Base-by-base conservation (phyloP, 2,329 filamentous ascomycete genomes). In the Mollisia scopiformis region DNA sequence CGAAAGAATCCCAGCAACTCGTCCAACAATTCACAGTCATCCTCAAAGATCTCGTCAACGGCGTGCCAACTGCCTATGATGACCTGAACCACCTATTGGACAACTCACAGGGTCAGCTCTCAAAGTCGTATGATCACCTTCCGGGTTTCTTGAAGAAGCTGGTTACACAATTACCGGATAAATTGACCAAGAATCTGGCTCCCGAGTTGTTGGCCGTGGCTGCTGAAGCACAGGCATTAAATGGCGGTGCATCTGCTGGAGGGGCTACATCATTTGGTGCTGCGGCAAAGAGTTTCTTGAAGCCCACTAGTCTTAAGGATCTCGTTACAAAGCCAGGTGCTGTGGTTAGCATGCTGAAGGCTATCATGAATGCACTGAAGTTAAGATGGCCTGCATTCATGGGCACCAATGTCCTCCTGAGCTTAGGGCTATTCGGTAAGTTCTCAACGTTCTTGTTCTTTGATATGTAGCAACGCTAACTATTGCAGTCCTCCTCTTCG, bases 361-460 rank as follows among this genome's bases (percentile, higher is more conserved):
- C 90, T n/a, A 97, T 98, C 58, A 88, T 98, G 72, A 91, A 91
- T 62, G 94, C 93, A 55, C 77, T 99, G 59, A 92, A 93, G 76
- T 80, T 91, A 62, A 82, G 94, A 49, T 98, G 96, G 84, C 95
- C 95, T 0, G 93, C 93, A 0, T 89, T 97, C 64, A 85, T 97
- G 63, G 93, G 93, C 13, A 93, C 94, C 57, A 98, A 96, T 75
- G 88, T 97, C 19, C 81, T 98, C 16, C 92, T 96, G 87, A 95
- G 91, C 65, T 80, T 98, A 66, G 93, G 92, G 0, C 79, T 98
- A 1, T 96, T 96, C 71, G 81, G 92, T 94, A 83, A 82, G 89
- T 82, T n/a, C n/a, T n/a, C 37, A 19, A 19, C 3, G 25, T 4
- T 16, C n/a, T 16, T 28, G 19, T 19, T 2, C 13, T 10, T 21